Evolutionary conservation across 768 basidiomycete genomes (phyloP).

Genomic region (Lepiota brunneoincarnata): DNA sequence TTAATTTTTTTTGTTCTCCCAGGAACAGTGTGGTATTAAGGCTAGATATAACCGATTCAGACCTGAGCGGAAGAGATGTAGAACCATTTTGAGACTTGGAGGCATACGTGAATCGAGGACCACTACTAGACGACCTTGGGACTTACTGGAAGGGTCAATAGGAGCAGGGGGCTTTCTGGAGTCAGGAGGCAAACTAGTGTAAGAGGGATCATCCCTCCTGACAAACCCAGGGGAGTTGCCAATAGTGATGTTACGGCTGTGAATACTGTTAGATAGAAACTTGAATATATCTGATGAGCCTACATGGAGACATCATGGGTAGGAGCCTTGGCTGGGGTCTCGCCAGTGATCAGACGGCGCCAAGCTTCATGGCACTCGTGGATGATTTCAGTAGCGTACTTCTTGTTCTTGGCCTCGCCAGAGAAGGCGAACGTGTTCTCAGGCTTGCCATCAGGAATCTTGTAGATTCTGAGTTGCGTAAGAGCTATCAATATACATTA

Average conservation of each 20-base stretch:
- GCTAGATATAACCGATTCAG: slow-evolving; percentile 26
- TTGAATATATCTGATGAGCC: slow-evolving; percentile 25
- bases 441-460: slow-evolving; percentile 93
- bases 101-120: slow-evolving; percentile 4
- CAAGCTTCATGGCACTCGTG: slow-evolving; percentile 99
- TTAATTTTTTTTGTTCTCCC: not conserved
- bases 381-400: slow-evolving; percentile 98
- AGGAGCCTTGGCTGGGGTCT: slow-evolving; percentile 68
- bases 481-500: slow-evolving; percentile 4
- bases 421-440: slow-evolving; percentile 99
- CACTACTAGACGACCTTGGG: not conserved
- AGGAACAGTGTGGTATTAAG: slow-evolving; percentile 20
- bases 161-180: slow-evolving; percentile 84
- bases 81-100: slow-evolving; percentile 86
- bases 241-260: slow-evolving; percentile 79
- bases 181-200: slow-evolving; percentile 69
- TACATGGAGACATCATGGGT: slow-evolving; percentile 84
- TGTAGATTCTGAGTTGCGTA: slow-evolving; percentile 70
- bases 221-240: slow-evolving; percentile 72
- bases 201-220: slow-evolving; percentile 56
- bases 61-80: slow-evolving; percentile 90
- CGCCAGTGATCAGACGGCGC: slow-evolving; percentile 87
- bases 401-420: slow-evolving; percentile 99
- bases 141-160: slow-evolving; percentile 86
- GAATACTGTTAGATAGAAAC: slow-evolving; percentile 6